These are phyloP conservation scores for Fusarium sp. DNA, from an alignment of 2,329 filamentous ascomycete genomes.

Conservation along the genomic window DNA sequence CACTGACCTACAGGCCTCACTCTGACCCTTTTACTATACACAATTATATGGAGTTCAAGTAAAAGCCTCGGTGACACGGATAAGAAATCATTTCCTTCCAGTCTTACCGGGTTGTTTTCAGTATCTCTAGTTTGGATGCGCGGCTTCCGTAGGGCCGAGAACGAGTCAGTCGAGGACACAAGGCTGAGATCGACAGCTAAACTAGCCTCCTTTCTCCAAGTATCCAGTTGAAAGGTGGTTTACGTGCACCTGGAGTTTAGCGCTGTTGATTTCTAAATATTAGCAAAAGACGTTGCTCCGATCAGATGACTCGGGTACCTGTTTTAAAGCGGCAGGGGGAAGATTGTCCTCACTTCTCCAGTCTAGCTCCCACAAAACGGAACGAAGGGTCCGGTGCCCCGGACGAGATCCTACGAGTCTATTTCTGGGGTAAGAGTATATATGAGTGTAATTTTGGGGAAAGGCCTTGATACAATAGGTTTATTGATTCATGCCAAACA, in stretches of 20 bases:
- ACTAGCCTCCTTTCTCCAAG: not conserved
- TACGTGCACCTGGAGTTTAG: not conserved
- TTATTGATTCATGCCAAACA: too few species aligned
- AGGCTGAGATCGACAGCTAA: conserved; percentile 16
- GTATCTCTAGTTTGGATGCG: too few species aligned
- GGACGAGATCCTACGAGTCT: not conserved
- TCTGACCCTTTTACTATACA: too few species aligned
- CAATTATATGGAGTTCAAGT: too few species aligned
- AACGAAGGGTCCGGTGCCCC: not conserved
- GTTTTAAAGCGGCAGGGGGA: not conserved
- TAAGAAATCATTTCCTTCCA: not conserved
- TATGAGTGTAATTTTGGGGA: not conserved
- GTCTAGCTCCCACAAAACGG: conserved; percentile 1
- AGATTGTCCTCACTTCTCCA: not conserved
- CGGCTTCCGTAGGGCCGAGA: conserved; percentile 2
- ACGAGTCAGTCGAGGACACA: conserved; percentile 7
- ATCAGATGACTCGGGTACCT: not conserved
- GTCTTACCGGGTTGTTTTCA: not conserved
- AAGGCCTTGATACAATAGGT: too few species aligned
- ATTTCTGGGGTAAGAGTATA: not conserved
- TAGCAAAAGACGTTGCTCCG: not conserved
- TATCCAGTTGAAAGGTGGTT: not conserved
- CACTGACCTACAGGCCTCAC: too few species aligned
- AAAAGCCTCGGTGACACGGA: not conserved
- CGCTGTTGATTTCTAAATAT: not conserved